Percentiles rank a stretch among this genome's conserved stretches.
Conservation (phyloP, 2,329 filamentous ascomycete species). For the Amphichorda felina region DNA sequence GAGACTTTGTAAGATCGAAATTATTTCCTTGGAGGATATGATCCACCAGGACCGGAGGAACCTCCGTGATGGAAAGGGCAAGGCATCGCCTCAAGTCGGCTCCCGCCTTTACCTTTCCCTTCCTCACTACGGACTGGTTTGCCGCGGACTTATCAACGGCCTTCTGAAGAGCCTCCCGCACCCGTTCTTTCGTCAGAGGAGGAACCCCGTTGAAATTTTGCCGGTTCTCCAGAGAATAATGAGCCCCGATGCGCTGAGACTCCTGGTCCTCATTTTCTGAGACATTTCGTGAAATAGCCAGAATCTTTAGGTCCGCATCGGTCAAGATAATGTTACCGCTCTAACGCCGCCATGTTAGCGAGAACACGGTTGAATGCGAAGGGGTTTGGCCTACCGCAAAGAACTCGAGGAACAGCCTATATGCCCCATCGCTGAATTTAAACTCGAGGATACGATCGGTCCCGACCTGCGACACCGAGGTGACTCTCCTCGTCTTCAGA, state of each 20-base stretch:
- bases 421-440: constrained; percentile 82
- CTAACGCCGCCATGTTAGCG: constrained; percentile 11
- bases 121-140: constrained; percentile 37
- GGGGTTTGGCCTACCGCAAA: constrained; percentile 47
- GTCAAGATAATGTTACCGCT: constrained; percentile 92
- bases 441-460: constrained; percentile 91
- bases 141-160: constrained; percentile 47
- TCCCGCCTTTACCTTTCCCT: constrained; percentile 59
- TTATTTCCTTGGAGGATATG: constrained; percentile 62
- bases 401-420: constrained; percentile 84
- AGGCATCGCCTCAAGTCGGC: constrained; percentile 71
- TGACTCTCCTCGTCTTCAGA: constrained; percentile 77
- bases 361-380: neutral
- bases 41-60: constrained; percentile 78
- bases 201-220: constrained; percentile 76
- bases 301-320: constrained; percentile 69
- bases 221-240: constrained; percentile 69
- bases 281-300: constrained; percentile 72
- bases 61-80: constrained; percentile 74
- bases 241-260: constrained; percentile 62
- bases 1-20: constrained; percentile 58
- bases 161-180: constrained; percentile 57
- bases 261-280: constrained; percentile 75
- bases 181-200: constrained; percentile 58
- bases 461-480: constrained; percentile 71